These are phyloP conservation scores for Schwanniomyces occidentalis DNA, from an alignment of 805 yeast species.

Conservation along the genomic window DNA sequence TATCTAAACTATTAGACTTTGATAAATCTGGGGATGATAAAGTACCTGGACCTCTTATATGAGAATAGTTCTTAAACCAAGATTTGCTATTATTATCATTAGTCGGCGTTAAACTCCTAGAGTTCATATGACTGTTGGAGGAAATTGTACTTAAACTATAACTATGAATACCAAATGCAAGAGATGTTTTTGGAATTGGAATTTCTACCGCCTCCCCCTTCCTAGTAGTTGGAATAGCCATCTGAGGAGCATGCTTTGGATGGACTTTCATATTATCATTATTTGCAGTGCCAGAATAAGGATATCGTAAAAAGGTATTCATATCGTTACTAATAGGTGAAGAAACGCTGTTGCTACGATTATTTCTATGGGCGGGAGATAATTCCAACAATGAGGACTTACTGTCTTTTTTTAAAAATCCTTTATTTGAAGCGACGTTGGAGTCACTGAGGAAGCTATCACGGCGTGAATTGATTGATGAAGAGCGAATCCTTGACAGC, in stretches of 20 bases:
- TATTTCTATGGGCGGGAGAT: background rate
- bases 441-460: conserved; percentile 19
- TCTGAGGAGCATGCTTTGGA: conserved; percentile 39
- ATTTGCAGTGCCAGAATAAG: background rate
- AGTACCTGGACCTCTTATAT: conserved; percentile 14
- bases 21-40: conserved; percentile 18
- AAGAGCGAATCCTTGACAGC: conserved; percentile 28
- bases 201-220: conserved; percentile 80
- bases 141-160: too few species aligned
- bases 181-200: conserved; percentile 36
- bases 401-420: conserved; percentile 5
- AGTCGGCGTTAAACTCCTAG: background rate
- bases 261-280: conserved; percentile 14
- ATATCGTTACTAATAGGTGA: background rate
- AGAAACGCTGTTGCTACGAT: background rate
- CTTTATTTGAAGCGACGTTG: conserved; percentile 10
- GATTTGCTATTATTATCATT: conserved; percentile 7
- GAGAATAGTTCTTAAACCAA: conserved; percentile 33
- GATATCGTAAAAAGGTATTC: background rate
- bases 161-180: too few species aligned
- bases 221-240: conserved; percentile 82
- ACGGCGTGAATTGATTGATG: conserved; percentile 25
- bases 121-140: too few species aligned
- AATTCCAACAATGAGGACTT: background rate
- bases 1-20: conserved; percentile 24